A percentile compares a stretch with the other conserved stretches of the same genome.
These are phyloP conservation scores for Mesembryanthemum crystallinum DNA, from an alignment of 148 eudicot genomes.

Conservation along the genomic window DNA sequence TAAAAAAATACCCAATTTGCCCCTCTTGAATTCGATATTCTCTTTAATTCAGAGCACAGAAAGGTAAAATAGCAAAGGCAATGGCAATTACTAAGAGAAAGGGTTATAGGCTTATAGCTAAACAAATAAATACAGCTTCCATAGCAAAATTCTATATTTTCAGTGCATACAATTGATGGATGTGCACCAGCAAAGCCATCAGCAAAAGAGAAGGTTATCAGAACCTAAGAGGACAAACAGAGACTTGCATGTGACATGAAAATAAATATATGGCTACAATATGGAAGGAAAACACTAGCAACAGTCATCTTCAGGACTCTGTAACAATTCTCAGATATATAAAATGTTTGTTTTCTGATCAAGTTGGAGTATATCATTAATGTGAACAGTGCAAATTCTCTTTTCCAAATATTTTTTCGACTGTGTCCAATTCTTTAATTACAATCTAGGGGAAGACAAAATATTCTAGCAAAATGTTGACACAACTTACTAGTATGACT, in stretches of 20 bases:
- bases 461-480: too few species aligned
- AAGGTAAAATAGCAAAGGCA: neutral
- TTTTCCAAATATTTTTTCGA: neutral
- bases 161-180: neutral
- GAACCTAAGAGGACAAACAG: conserved; percentile 4
- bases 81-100: neutral
- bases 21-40: neutral
- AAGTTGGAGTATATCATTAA: conserved; percentile 25
- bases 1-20: too few species aligned
- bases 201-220: neutral
- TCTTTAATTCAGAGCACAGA: neutral
- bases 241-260: conserved; percentile 20
- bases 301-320: conserved; percentile 12
- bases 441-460: neutral
- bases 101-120: neutral
- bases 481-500: too few species aligned
- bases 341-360: conserved; percentile 15
- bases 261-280: conserved; percentile 24
- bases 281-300: conserved; percentile 23
- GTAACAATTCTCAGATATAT: neutral
- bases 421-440: conserved; percentile 2
- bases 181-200: neutral
- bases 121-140: neutral
- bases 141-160: neutral
- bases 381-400: conserved; percentile 1